Base-by-base conservation (phyloP, 805 yeast genomes). In the Barnettozyma salicaria region DNA sequence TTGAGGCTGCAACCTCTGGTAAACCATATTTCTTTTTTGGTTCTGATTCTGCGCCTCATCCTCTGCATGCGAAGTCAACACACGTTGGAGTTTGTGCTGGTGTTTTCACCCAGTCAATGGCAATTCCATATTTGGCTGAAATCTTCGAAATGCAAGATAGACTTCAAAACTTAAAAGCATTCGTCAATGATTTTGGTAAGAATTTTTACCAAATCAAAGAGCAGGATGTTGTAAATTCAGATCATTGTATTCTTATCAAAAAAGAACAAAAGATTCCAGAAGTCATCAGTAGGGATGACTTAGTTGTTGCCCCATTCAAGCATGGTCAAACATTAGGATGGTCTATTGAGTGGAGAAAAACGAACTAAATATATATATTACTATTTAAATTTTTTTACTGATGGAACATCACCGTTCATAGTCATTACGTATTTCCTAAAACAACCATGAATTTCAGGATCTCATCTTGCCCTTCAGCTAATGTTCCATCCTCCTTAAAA, bases 31-130 rank as follows among this genome's bases (percentile, higher is more conserved):
- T 89, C 60, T 86, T 92, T 67, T 92, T 89, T 56, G 99, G 99
- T 6, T 85, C 96, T 2, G 99, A 92, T 59, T 86, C 96, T 17
- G 99, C 99, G 21, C 99, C 98, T 19, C 98, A 92, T 59, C 95
- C 96, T 7, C 54, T 85, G 19, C 74, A 74, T 44, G 78, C 78
- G 42, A 94, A 94, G 61, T 69, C 85, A 19, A 80, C 72, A 43
- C 87, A 77, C 48, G 65, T 68, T 25, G 90, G 89, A 17, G 97
- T 90, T 13, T 87, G 97, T 53, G 99, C 99, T n/a, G 99, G 99
- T 54, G 96, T 92, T 7, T 92, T 74, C 62, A 85, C 97, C 2
- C 98, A 92, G 60, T 73, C 85, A 17, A 75, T 75, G 49, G 95
- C 83, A 2, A 60, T 92, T 14, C 68, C 88, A 7, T 92, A 90